A percentile compares a stretch with the other conserved stretches of the same genome.
phyloP scores from a whole-genome alignment of 805 yeast species.

The Hanseniaspora singularis region DNA sequence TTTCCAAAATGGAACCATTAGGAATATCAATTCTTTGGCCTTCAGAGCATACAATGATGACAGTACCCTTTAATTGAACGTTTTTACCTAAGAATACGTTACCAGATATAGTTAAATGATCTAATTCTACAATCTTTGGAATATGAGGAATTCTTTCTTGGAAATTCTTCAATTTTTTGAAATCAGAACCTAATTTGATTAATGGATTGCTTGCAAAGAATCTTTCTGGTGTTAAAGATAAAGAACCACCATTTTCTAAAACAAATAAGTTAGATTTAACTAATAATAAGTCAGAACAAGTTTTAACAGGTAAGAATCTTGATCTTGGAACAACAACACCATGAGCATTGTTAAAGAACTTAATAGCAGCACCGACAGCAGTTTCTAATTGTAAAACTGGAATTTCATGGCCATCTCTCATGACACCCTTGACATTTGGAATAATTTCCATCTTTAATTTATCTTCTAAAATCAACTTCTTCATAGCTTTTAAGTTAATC shows the following conservation, averaged over 20 bases:
- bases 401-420: slow-evolving; percentile 61
- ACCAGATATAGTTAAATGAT: slow-evolving; percentile 95
- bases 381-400: slow-evolving; percentile 93
- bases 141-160: slow-evolving; percentile 83
- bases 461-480: slow-evolving; percentile 75
- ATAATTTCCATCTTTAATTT: slow-evolving; percentile 84
- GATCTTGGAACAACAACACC: slow-evolving; percentile 98
- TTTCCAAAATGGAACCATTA: slow-evolving; percentile 86
- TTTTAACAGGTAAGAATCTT: slow-evolving; percentile 94
- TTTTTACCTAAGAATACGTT: slow-evolving; percentile 83
- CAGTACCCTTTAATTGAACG: slow-evolving; percentile 91
- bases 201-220: slow-evolving; percentile 77
- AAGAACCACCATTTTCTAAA: slow-evolving; percentile 73
- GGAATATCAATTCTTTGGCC: slow-evolving; percentile 96
- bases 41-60: slow-evolving; percentile 91
- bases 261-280: slow-evolving; percentile 91
- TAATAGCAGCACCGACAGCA: slow-evolving; percentile 98
- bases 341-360: slow-evolving; percentile 87
- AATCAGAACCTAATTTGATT: slow-evolving; percentile 91
- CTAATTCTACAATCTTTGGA: slow-evolving; percentile 92
- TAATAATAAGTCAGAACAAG: slow-evolving; percentile 84
- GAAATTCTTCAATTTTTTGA: slow-evolving; percentile 88
- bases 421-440: slow-evolving; percentile 81
- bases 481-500: slow-evolving; percentile 90
- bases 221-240: slow-evolving; percentile 70